Base-by-base conservation (phyloP, 2,329 filamentous ascomycete genomes). In the Fusarium mangiferae region DNA sequence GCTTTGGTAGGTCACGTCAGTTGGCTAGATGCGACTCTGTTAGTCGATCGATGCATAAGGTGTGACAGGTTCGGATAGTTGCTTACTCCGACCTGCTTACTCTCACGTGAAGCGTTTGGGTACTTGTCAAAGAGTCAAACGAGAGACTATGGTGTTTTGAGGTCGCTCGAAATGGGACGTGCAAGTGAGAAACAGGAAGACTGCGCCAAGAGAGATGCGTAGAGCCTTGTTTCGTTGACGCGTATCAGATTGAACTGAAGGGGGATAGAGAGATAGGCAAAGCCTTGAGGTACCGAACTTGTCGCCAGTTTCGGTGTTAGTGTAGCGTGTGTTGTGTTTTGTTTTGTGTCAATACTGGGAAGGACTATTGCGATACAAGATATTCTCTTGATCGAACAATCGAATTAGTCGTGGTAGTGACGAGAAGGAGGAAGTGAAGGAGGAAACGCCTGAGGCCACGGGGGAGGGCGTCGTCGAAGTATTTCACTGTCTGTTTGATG, bases 401-500 rank as follows among this genome's bases (percentile, higher is more conserved):
- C 20, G 33, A 18, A 52, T 18, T 24, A 60, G 41, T 68, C 54
- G 58, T 48, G 49, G 65, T 70, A 44, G 60, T 65, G 62, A 55
- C 51, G 57, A 73, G 55, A 51, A 65, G 55, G 64, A 68, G 61
- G 52, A 62, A 72, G 75, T 67, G 44, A 48, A 74, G 66, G 60
- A 69, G 67, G 56, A 73, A 78, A 78, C 70, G 78, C 80, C 81
- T 82, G 75, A 81, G 80, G 79, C 78, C 70, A 68, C 71, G 71
- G 67, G 73, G 75, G 72, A 75, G 77, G 80, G 81, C 80, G 78
- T 82, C 72, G 77, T 75, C 72, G 66, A 78, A 70, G 77, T 82
- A 82, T 82, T 82, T 82, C 80, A 82, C 73, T 77, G 71, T 44
- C 70, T 57, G 70, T 59, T 65, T 76, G 76, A 20, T 51, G 48